phyloP scores from a whole-genome alignment of 1,284 basidiomycete species.

The Paramarasmius palmivorus region DNA sequence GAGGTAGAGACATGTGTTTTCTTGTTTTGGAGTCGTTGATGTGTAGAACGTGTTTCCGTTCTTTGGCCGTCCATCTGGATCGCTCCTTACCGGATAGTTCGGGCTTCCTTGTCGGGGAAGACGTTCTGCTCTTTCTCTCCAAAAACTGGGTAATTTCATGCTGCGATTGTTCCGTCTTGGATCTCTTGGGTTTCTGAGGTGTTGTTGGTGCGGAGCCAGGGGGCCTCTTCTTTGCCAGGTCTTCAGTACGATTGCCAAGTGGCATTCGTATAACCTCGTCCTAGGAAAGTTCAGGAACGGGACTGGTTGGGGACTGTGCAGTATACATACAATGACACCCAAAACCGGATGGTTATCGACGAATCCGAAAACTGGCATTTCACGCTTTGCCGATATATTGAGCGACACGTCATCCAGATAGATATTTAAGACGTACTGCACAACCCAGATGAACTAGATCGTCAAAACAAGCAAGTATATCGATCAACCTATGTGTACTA shows the following conservation, averaged over 20 bases:
- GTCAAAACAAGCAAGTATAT: conserved; percentile 47
- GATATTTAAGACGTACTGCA: conserved; percentile 35
- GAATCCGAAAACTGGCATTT: conserved; percentile 74
- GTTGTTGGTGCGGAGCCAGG: conserved; percentile 19
- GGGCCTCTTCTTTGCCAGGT: conserved; percentile 22
- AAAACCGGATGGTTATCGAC: conserved; percentile 54
- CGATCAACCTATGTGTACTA: conserved; percentile 47
- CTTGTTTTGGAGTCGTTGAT: conserved; percentile 83
- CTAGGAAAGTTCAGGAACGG: conserved; percentile 8
- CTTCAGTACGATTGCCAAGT: conserved; percentile 19
- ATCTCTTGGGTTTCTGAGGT: conserved; percentile 21
- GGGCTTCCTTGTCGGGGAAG: too few relatives aligned
- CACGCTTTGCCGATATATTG: conserved; percentile 47
- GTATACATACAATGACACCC: conserved; percentile 62
- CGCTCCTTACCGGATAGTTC: too few relatives aligned
- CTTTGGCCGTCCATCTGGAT: too few relatives aligned
- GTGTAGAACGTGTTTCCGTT: conserved; percentile 39
- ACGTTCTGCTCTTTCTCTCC: too few relatives aligned
- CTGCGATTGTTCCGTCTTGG: conserved; percentile 13
- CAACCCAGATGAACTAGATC: conserved; percentile 35
- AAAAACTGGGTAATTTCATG: conserved; percentile 13
- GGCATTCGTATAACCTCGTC: conserved; percentile 29
- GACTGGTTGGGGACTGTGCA: background rate
- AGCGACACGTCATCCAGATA: background rate
- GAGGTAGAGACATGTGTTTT: conserved; percentile 51